Base-by-base conservation (phyloP, 1,284 basidiomycete genomes). In the Ceratobasidium sp. region DNA sequence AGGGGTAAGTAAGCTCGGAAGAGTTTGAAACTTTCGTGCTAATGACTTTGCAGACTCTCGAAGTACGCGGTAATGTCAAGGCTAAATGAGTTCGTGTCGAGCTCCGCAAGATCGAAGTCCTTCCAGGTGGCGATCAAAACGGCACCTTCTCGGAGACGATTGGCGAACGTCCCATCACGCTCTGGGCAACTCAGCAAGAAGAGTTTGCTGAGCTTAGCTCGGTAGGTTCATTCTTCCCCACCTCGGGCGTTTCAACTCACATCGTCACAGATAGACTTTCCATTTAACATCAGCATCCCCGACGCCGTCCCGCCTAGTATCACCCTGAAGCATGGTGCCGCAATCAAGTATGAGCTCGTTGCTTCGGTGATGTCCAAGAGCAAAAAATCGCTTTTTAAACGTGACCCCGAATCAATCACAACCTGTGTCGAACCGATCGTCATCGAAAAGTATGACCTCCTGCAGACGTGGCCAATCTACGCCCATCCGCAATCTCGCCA, bases 71-170 rank as follows among this genome's bases (percentile, higher is more conserved):
- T 77, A 91, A 92, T n/a, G 89, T 93, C 79, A 96, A 95, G 85
- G 93, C 93, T 27, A 94, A 95, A 83, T 96, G 93, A 90, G 90
- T 97, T 33, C 89, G 92, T 77, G 90, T 96, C 76, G 94, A 96
- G 83, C 86, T 96, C 80, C 89, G 93, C 79, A 95, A 95, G 84
- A 89, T 95, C 54, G 95, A 97, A 83, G 90, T 88, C 1, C 85
- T 94, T 56, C 93, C 93, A 1, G 89, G 89, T 22, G 92, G 90
- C 36, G 90, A 90, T 11, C 84, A 86, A 76, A 83, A 85, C 29
- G 92, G 90, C 82, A 89, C 89, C 8, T 94, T 91, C 83, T 88
- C 87, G 79, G 90, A 93, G 80, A 88, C 87, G 76, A 88, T 93
- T 45, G 92, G 92, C 2, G 88, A 89, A 19, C 91, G 90, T 79